Evolutionary conservation across 495 filamentous ascomycete species (phyloP).

Genomic region (Aspergillus wentii): DNA sequence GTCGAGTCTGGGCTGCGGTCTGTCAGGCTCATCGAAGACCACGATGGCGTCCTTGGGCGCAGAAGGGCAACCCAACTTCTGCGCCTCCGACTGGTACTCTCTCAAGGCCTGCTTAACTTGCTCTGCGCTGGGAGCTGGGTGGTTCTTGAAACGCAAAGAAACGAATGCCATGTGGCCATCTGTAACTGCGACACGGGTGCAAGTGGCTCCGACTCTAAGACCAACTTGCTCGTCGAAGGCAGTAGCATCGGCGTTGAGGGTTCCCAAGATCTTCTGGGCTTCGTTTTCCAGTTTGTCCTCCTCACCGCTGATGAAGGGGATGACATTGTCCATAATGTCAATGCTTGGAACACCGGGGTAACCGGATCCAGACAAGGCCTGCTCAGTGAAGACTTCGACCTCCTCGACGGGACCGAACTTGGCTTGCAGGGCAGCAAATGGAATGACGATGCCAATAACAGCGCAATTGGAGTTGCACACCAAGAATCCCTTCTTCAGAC

Average conservation of each 20-base stretch:
- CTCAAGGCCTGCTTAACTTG: constrained; percentile 65
- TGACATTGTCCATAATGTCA: constrained; percentile 75
- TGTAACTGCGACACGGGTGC: constrained; percentile 77
- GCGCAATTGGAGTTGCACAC: constrained; percentile 91
- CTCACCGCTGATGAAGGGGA: constrained; percentile 82
- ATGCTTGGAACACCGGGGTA: constrained; percentile 79
- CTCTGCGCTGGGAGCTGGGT: constrained; percentile 52
- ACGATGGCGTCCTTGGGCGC: constrained; percentile 68
- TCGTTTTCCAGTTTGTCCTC: constrained; percentile 86
- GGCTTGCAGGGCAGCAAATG: constrained; percentile 76
- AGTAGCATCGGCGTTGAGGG: constrained; percentile 57
- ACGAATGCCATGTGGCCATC: constrained; percentile 85
- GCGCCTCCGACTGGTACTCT: constrained; percentile 69
- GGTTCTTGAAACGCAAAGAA: constrained; percentile 63
- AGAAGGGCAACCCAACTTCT: constrained; percentile 69
- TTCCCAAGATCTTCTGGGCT: constrained; percentile 78
- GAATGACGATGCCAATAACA: constrained; percentile 83
- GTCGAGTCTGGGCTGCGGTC: constrained; percentile 82
- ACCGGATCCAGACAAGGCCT: constrained; percentile 82
- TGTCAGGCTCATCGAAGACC: constrained; percentile 74
- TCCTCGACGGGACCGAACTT: constrained; percentile 69
- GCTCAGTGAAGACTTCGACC: constrained; percentile 81
- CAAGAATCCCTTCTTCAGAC: constrained; percentile 71
- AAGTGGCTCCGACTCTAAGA: constrained; percentile 70
- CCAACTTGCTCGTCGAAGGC: constrained; percentile 59